phyloP scores from a whole-genome alignment of 1,139 yeast genomes.

The Yamadazyma dendronema region DNA sequence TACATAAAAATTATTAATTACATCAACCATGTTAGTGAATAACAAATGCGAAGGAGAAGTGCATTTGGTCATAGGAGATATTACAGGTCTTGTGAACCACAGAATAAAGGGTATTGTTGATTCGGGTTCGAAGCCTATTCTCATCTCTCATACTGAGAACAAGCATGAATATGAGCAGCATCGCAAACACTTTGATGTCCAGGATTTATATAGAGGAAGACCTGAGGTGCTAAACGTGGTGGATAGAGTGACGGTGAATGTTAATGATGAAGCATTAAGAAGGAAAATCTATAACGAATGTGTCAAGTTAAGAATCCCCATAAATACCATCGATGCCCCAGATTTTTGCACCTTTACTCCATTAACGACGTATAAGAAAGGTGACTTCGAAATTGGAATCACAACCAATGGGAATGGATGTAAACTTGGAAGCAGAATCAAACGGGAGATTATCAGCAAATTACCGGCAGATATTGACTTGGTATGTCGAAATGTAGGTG shows the following conservation, averaged over 20 bases:
- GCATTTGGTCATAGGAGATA: conserved; percentile 60
- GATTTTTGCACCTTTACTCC: conserved; percentile 73
- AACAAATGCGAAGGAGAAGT: conserved; percentile 48
- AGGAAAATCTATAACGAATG: conserved; percentile 49
- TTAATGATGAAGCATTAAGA: conserved; percentile 30
- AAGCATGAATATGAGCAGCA: conserved; percentile 28
- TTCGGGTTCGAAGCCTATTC: conserved; percentile 58
- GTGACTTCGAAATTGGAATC: conserved; percentile 78
- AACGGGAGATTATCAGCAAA: conserved; percentile 64
- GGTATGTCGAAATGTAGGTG: conserved; percentile 69
- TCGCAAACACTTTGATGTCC: conserved; percentile 32
- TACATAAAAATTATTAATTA: not conserved
- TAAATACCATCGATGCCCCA: conserved; percentile 75
- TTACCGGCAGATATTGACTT: conserved; percentile 71
- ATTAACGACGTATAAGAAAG: conserved; percentile 67
- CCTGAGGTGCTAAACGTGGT: conserved; percentile 59
- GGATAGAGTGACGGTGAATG: conserved; percentile 71
- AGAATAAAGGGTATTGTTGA: conserved; percentile 50
- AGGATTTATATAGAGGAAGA: conserved; percentile 57
- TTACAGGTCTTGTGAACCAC: conserved; percentile 48
- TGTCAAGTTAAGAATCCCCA: conserved; percentile 65
- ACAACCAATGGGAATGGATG: conserved; percentile 92
- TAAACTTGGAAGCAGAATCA: conserved; percentile 75
- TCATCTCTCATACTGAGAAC: conserved; percentile 31
- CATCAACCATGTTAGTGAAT: conserved; percentile 16